Evolutionary conservation across 2,329 filamentous ascomycete genomes (phyloP), one percentile per base, ranked within the genome.

Genomic region (Ascochyta clinopodiicola): DNA sequence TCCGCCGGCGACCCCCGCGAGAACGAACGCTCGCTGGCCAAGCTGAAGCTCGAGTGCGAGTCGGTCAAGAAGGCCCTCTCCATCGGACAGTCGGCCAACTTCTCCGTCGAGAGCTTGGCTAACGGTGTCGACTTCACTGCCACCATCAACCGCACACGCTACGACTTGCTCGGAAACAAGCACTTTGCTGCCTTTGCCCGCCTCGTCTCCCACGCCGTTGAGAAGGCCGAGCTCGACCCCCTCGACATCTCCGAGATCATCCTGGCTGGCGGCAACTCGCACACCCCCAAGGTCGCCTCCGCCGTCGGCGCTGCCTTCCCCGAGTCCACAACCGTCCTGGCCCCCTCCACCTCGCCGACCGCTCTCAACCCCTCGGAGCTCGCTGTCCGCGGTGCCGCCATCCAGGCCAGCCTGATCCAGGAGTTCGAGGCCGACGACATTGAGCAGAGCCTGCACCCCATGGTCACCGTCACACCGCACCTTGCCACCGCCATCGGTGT

Each of bases 301-400:
- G 91, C 95, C 78, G 80, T 97, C 66, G 81, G 85, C 72, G 81
- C 81, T 65, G 85, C 94, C 75, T 99, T 99, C 87, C 88, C 92
- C 51, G 85, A 89, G 71, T 85, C 83, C 53, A 96, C 93, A 58
- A 79, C 80, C 42, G 86, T 99, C 68, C 84, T 94, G 61, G 91
- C 95, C 1, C 95, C 94, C 39, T 88, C 92, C 53, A 96, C 93
- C 50, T 86, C 82, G 63, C 69, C 88, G 35, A 83, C 82, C 24
- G 90, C 94, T 60, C 87, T 98, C 80, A 98, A 98, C 85, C 95
- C 95, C 61, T 95, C 92, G 3, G 94, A 98, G 80, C 84, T 97
- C 51, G 83, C 89, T 69, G 90, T 91, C 60, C 88, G 95, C 62
- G 95, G 95, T 72, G 95, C 95, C 58, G 94, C 95, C 29, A 92